Evolutionary conservation across 768 basidiomycete species (phyloP), one percentile per base, ranked within the genome.

Genomic region (Leccinellum albellum): DNA sequence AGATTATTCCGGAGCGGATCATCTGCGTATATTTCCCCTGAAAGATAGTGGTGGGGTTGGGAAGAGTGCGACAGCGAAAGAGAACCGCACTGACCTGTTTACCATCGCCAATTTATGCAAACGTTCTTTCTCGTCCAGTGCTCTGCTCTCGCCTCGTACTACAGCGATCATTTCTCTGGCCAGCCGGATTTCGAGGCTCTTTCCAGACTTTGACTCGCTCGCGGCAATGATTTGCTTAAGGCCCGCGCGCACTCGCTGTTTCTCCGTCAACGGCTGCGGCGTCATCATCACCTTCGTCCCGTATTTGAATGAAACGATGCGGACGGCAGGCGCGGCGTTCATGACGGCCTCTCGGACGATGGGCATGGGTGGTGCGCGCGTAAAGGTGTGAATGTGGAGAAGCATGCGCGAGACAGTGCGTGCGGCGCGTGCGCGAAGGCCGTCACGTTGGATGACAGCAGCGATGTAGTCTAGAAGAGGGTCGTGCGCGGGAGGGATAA

Each of bases 81-180:
- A 20, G 1, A n/a, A 21, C 20, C 6, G 12, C 1, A 76, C 87
- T 57, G 54, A 89, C 90, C 89, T 84, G 69, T 90, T 90, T 28
- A 87, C 79, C 79, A 88, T 87, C 2, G 88, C 93, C 54, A 81
- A 64, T 62, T 76, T 81, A 66, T 94, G 92, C 42, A 80, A 65
- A 48, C 82, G 79, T 60, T 76, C 74, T 71, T 91, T 88, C 70
- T 80, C 79, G 50, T 76, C 78, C 56, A 91, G 67, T 31, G 83
- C 86, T 35, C 75, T 73, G 45, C 82, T 83, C 4, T 80, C 79
- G 17, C 84, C 84, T 63, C 87, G 76, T n/a, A 91, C 61, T 20
- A 91, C 81, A 0, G 77, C 79, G 45, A 97, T 77, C 31, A 94
- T 74, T 74, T 96, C 92, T 66, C 83, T 78, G 29, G 93, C 93